These are phyloP conservation scores for Lotus japonicus DNA, from an alignment of 306 rosid genomes.

Conservation along the genomic window DNA sequence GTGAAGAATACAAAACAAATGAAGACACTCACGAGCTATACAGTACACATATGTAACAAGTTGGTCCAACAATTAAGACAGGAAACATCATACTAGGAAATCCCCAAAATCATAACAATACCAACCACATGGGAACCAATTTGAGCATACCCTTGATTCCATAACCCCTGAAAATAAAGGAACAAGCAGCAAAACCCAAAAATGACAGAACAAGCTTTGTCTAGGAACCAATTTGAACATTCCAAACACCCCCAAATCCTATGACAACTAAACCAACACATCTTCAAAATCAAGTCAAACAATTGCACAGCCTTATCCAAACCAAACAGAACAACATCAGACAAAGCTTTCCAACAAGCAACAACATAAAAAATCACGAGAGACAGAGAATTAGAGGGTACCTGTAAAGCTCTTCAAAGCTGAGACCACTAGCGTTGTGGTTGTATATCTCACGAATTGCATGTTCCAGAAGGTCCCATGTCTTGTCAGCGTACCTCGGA, in stretches of 20 bases:
- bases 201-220: not conserved
- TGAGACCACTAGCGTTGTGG: conserved; percentile 67
- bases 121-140: not conserved
- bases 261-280: not conserved
- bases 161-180: too few relatives aligned
- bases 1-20: not conserved
- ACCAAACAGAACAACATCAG: not conserved
- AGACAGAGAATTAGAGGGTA: not conserved
- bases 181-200: not conserved
- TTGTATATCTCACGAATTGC: conserved; percentile 75
- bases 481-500: conserved; percentile 77
- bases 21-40: not conserved
- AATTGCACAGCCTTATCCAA: not conserved
- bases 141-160: conserved; percentile 5
- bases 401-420: conserved; percentile 89
- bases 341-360: not conserved
- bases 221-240: not conserved
- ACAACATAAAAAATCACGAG: not conserved
- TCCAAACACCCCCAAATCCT: not conserved
- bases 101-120: not conserved
- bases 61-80: not conserved
- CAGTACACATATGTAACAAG: conserved; percentile 1
- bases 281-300: conserved; percentile 12
- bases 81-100: conserved; percentile 4
- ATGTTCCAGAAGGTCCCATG: conserved; percentile 70